A percentile compares a stretch with the other conserved stretches of the same genome.
These are phyloP conservation scores for Cytospora piceicola DNA, from an alignment of 2,329 filamentous ascomycete species.

Conservation along the genomic window DNA sequence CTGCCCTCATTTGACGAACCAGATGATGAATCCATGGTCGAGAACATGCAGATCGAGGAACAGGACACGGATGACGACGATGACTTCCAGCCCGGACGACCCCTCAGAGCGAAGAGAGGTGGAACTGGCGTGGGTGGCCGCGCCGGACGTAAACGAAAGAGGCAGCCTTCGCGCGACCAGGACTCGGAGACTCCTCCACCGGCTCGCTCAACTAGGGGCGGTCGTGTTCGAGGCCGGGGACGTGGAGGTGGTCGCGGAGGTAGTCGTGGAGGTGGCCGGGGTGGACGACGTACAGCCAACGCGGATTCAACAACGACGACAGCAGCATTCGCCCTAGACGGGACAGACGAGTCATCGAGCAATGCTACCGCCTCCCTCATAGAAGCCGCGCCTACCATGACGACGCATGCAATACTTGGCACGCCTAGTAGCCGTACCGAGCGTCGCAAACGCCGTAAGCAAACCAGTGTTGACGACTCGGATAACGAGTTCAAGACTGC, in stretches of 20 bases:
- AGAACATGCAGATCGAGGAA: constrained; percentile 27
- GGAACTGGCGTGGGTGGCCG: constrained; percentile 17
- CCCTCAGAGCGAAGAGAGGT: constrained; percentile 17
- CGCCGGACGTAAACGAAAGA: constrained; percentile 29
- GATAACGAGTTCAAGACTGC: constrained; percentile 18
- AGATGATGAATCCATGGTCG: constrained; percentile 14
- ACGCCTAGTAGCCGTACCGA: constrained; percentile 28
- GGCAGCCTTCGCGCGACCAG: constrained; percentile 13
- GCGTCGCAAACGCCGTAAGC: constrained; percentile 25
- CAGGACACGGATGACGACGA: constrained; percentile 33
- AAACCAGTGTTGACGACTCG: constrained; percentile 19
- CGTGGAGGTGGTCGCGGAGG: constrained; percentile 11
- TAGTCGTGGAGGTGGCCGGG: constrained; percentile 24
- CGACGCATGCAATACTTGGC: constrained; percentile 26
- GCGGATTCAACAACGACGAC: constrained; percentile 19
- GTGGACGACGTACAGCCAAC: constrained; percentile 12
- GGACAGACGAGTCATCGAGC: constrained; percentile 21
- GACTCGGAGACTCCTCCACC: constrained; percentile 26
- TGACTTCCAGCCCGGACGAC: constrained; percentile 28
- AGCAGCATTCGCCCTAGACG: constrained; percentile 24
- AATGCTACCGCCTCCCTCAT: constrained; percentile 19
- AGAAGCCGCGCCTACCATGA: constrained; percentile 19
- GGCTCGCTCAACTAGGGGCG: constrained; percentile 12
- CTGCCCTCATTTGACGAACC: constrained; percentile 12
- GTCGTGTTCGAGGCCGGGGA: constrained; percentile 16